Evolutionary conservation across 2,329 filamentous ascomycete species (phyloP), one percentile per base, ranked within the genome.

Genomic region (Hypoxylon sp.): DNA sequence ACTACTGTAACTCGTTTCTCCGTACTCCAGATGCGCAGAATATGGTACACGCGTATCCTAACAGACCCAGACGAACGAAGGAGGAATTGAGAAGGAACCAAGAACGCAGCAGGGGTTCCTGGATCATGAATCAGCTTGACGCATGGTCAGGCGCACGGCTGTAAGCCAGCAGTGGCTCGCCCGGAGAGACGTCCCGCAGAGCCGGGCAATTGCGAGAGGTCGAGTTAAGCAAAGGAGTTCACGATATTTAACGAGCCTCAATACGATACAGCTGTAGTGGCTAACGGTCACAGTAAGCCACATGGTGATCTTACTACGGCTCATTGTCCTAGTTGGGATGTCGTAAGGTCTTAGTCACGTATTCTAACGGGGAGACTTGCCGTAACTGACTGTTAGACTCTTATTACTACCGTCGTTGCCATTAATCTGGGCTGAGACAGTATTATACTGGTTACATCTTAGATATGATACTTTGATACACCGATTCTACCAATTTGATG

Each of bases 121-220:
- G 20, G 46, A 40, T 59, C 42, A 54, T 55, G 25, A 68, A 58
- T 68, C 61, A 65, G 63, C 59, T 69, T 50, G 5, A 30, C 40
- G 40, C 37, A 57, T 59, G 22, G 57, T 50, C n/a, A 51, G 40
- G 20, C 49, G 30, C 20, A 20, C 54, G 60, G 65, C 65, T 68
- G 31, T 67, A 27, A 46, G 61, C 58, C 27, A 68, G 37, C 58
- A 63, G 44, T 48, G 40, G 17, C 58, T 67, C 50, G 53, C 17
- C 53, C 66, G 69, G 69, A 60, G 46, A 61, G 11, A 55, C 69
- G 69, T 63, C 33, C 66, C 69, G 67, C 61, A 55, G 56, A 63
- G 57, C 69, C 67, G 69, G 69, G 7, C 40, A 60, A 63, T 61
- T 44, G 37, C 14, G 44, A 35, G 50, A 54, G 55, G 50, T 59